These are phyloP conservation scores for Sporothrix curviconia DNA, from an alignment of 2,329 filamentous ascomycete genomes.

Conservation along the genomic window DNA sequence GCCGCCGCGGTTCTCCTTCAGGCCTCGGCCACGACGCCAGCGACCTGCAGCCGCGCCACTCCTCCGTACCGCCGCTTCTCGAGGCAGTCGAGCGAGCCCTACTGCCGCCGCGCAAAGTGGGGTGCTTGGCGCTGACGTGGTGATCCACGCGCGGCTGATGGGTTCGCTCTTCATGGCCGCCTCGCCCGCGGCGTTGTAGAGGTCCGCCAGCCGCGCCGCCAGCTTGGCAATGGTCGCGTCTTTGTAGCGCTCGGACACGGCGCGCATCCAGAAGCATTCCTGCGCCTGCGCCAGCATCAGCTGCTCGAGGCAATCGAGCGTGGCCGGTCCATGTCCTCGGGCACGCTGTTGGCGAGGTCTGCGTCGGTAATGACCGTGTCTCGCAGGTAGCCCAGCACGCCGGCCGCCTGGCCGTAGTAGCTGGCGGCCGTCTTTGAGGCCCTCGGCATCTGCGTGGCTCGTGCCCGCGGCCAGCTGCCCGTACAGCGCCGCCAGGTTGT, in stretches of 20 bases:
- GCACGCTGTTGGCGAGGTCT: slow-evolving; percentile 68
- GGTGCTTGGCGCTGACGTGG: slow-evolving; percentile 93
- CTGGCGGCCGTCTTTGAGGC: slow-evolving; percentile 81
- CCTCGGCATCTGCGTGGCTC: slow-evolving; percentile 67
- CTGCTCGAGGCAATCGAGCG: slow-evolving; percentile 74
- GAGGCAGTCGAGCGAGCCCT: slow-evolving; percentile 81
- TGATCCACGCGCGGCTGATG: slow-evolving; percentile 96
- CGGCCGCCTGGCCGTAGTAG: slow-evolving; percentile 83
- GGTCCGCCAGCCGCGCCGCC: slow-evolving; percentile 80
- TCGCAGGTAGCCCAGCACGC: slow-evolving; percentile 73
- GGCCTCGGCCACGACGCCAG: slow-evolving; percentile 70
- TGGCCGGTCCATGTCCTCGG: slow-evolving; percentile 93
- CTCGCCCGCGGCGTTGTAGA: slow-evolving; percentile 79
- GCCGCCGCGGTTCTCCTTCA: slow-evolving; percentile 67
- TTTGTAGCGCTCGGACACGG: slow-evolving; percentile 87
- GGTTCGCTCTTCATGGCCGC: slow-evolving; percentile 82
- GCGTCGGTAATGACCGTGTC: slow-evolving; percentile 73
- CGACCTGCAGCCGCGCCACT: slow-evolving; percentile 78
- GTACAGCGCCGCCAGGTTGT: slow-evolving; percentile 89
- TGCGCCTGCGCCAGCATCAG: slow-evolving; percentile 88
- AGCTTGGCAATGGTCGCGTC: slow-evolving; percentile 88
- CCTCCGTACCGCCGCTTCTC: slow-evolving; percentile 95
- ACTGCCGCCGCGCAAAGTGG: slow-evolving; percentile 97
- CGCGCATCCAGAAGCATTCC: slow-evolving; percentile 97
- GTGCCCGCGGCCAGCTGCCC: slow-evolving; percentile 75